A percentile compares a stretch with the other conserved stretches of the same genome.
Evolutionary conservation across 441 rosid species (phyloP).

Genomic region (Omphalea diandra): DNA sequence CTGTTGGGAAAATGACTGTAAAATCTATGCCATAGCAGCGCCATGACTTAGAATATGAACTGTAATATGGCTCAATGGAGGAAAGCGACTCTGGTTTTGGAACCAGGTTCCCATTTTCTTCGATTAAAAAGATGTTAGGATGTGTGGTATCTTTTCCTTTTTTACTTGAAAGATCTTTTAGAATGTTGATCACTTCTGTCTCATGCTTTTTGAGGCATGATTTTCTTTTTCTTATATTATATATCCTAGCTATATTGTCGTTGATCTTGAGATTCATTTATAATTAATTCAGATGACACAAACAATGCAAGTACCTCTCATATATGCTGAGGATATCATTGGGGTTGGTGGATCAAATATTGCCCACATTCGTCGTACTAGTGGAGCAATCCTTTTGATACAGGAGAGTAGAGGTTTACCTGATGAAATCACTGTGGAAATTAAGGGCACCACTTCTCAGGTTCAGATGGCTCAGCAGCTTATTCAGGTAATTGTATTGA

Average conservation of each 20-base stretch:
- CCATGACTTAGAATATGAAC: too few relatives aligned
- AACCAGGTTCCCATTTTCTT: neutral
- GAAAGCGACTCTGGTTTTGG: neutral
- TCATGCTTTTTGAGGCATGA: neutral
- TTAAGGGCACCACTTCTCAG: constrained; percentile 52
- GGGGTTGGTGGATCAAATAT: constrained; percentile 54
- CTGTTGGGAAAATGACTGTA: too few relatives aligned
- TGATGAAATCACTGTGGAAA: constrained; percentile 58
- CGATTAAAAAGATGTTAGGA: neutral
- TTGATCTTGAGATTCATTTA: constrained; percentile 2
- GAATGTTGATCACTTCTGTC: neutral
- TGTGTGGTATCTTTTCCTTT: neutral
- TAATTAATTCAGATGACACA: constrained; percentile 40
- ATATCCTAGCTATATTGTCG: neutral
- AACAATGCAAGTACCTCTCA: constrained; percentile 58
- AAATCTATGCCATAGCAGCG: too few relatives aligned
- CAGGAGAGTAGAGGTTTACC: constrained; percentile 51
- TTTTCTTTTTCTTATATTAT: neutral
- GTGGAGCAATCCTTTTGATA: constrained; percentile 48
- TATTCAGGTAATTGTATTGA: constrained; percentile 37
- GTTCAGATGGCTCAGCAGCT: constrained; percentile 58
- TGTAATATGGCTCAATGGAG: neutral
- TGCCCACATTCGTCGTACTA: constrained; percentile 51
- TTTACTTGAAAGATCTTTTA: neutral
- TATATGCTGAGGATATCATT: constrained; percentile 57